Conservation (phyloP, 345 rosid genomes). For the Cardamine resedifolia region DNA sequence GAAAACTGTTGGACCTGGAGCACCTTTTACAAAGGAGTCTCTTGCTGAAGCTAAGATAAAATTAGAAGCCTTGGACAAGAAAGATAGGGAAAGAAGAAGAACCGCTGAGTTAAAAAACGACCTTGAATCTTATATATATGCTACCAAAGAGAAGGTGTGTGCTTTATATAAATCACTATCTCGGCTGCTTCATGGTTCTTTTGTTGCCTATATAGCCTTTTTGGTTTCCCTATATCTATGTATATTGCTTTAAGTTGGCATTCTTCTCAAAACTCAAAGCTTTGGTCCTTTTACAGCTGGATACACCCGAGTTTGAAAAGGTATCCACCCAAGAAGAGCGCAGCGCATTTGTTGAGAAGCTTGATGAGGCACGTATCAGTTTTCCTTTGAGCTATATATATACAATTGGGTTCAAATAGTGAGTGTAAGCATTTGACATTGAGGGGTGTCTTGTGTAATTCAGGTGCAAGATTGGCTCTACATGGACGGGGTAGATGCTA, state of each 20-base stretch:
- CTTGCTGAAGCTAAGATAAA: conserved; percentile 65
- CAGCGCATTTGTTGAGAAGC: conserved; percentile 72
- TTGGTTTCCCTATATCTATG: not conserved
- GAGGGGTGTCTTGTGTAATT: conserved; percentile 18
- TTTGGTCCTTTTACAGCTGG: conserved; percentile 57
- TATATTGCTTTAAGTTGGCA: not conserved
- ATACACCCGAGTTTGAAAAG: conserved; percentile 64
- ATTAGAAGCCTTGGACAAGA: conserved; percentile 79
- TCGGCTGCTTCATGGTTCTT: not conserved
- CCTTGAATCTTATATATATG: conserved; percentile 92
- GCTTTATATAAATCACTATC: conserved; percentile 11
- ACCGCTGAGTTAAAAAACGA: conserved; percentile 92
- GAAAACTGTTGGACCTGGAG: conserved; percentile 83
- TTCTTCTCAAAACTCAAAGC: conserved; percentile 20
- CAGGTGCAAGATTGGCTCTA: conserved; percentile 99
- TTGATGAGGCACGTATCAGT: conserved; percentile 66
- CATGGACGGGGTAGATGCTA: conserved; percentile 94
- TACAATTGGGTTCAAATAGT: not conserved
- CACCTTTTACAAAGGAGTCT: conserved; percentile 63
- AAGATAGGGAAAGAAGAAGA: conserved; percentile 84
- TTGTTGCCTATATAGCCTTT: not conserved
- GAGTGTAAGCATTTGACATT: conserved; percentile 15
- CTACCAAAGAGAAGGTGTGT: conserved; percentile 89
- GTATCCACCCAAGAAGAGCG: conserved; percentile 78
- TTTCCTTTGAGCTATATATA: not conserved